Evolutionary conservation across 1,139 yeast genomes (phyloP).

Genomic region (Candida glucosophila): DNA sequence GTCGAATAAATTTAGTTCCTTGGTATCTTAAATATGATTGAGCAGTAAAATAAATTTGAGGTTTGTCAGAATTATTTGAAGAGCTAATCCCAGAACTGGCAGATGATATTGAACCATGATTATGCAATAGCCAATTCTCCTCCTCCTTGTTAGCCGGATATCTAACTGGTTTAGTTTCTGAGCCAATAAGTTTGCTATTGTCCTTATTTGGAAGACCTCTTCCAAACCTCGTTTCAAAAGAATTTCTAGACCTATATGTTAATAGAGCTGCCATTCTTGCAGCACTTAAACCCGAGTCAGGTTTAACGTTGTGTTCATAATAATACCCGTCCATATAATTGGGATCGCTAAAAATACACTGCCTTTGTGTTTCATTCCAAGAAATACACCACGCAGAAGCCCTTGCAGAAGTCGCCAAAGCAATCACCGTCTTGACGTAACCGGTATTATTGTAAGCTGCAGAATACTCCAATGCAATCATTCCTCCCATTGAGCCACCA

Average conservation of each 20-base stretch:
- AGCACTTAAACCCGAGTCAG: slow-evolving; percentile 81
- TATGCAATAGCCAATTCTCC: slow-evolving; percentile 37
- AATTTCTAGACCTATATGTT: slow-evolving; percentile 85
- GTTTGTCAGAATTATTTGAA: slow-evolving; percentile 21
- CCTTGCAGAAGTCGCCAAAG: slow-evolving; percentile 88
- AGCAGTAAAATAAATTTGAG: slow-evolving; percentile 89
- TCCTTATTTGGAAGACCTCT: slow-evolving; percentile 48
- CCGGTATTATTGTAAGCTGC: slow-evolving; percentile 58
- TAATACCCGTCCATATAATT: slow-evolving; percentile 82
- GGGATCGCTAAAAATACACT: slow-evolving; percentile 91
- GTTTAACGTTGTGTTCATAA: slow-evolving; percentile 58
- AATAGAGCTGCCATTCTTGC: slow-evolving; percentile 95
- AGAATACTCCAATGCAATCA: slow-evolving; percentile 83
- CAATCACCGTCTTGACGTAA: slow-evolving; percentile 66
- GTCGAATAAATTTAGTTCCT: slow-evolving; percentile 76
- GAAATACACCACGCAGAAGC: slow-evolving; percentile 98
- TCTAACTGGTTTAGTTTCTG: slow-evolving; percentile 15
- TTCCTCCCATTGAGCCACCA: slow-evolving; percentile 99
- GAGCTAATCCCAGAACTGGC: slow-evolving; percentile 7
- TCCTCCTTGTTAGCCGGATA: slow-evolving; percentile 36
- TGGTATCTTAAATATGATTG: slow-evolving; percentile 91
- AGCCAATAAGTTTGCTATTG: slow-evolving; percentile 1
- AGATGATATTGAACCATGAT: slow-evolving; percentile 28
- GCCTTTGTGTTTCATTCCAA: slow-evolving; percentile 98
- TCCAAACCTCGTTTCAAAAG: slow-evolving; percentile 87